Base-by-base conservation (phyloP, 495 filamentous ascomycete genomes). In the Aspergillus mulundensis region DNA sequence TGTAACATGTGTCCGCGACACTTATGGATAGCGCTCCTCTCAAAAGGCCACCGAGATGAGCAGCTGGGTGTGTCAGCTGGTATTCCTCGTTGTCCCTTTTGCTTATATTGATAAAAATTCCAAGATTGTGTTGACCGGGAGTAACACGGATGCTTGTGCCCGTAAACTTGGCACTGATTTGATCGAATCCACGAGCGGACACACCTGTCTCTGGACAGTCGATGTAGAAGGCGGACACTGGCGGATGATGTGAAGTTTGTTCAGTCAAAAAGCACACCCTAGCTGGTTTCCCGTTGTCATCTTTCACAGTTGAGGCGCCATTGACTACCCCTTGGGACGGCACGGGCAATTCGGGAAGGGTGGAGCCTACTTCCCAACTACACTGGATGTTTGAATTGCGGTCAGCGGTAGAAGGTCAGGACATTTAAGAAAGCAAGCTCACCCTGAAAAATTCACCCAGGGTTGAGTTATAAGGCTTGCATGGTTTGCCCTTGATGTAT, bases 191-290 rank as follows among this genome's bases (percentile, higher is more conserved):
- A 51, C 88, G 82, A 16, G 94, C 95, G 24, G 84, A 84, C 48
- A 98, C 81, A 6, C 92, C 94, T 66, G 90, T 94, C 50, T 94
- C 89, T 0, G 91, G 90, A 63, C 94, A 97, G 69, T 91, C 88
- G 57, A 97, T 84, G 70, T 87, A 95, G 74, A 95, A 98, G 2
- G 94, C 94, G 43, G 93, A 97, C 60, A 98, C 93, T 12, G 94
- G 94, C 14, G 94, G 94, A 76, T 98, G 94, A 57, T 98, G 94
- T 7, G 93, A 97, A n/a, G 94, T 95, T 71, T 98, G 94, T 69
- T 98, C 94, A 6, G 94, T 98, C 60, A 98, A 75, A 63, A 92
- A 98, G 28, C 90, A 96, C 47, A 98, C 82, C 55, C 84, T 85
- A 61, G 93, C 81, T 19, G 78, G 76, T 81, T 84, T 62, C 44